Base-by-base conservation (phyloP, 768 basidiomycete genomes). In the Vararia minispora region DNA sequence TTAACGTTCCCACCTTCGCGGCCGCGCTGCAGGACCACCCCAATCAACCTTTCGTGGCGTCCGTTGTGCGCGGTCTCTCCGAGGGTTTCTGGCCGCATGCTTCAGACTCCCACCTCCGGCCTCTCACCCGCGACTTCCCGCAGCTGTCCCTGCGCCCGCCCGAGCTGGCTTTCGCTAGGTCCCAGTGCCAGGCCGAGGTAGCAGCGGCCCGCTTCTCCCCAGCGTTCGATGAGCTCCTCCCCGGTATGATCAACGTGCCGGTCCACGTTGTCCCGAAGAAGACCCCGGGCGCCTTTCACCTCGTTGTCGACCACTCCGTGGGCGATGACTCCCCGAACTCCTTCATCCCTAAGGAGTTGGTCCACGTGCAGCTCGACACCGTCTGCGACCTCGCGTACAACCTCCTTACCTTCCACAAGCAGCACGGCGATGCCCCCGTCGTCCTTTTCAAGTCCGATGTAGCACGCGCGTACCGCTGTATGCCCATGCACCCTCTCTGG, bases 51-150 rank as follows among this genome's bases (percentile, higher is more conserved):
- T 59, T 64, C 20, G 65, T 69, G 0, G 4, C 44, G 0, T 69
- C 61, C 0, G 57, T 69, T 0, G 25, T 42, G 6, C 6, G 21
- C 0, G 53, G 54, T 0, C 49, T 72, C 0, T 40, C 48, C 0
- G 46, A 62, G 2, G 68, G 69, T 1, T 69, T 69, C 45, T 71
- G 68, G 69, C 70, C 69, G 0, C 63, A 42, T 39, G 61, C 61
- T 0, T 16, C 31, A 2, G 41, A 17, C 4, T 52, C 50, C 21
- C n/a, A n/a, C n/a, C n/a, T n/a, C n/a, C n/a, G n/a, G n/a, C 61
- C 57, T 13, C 34, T 26, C 6, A 54, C 48, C 1, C 44, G 44
- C 17, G 58, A 63, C 30, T 39, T 30, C 2, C 45, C 43, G 24
- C 43, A 50, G 7, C 38, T 41, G 14, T 7, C 12, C 0, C 35